phyloP scores from a whole-genome alignment of 78 protist genomes.

The Isochrysis galbana region DNA sequence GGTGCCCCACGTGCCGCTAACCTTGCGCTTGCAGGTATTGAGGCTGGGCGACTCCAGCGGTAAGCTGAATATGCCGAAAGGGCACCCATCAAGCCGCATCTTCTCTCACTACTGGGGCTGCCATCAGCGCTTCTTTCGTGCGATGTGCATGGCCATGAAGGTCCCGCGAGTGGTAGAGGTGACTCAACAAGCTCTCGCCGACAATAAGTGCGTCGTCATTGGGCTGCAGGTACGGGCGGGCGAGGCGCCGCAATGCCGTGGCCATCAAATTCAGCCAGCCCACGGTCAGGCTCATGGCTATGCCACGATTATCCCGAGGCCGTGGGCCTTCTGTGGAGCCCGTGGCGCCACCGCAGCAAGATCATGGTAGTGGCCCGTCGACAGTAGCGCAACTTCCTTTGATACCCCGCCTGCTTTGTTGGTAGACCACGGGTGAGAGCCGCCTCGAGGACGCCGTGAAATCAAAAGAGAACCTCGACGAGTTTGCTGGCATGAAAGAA shows the following conservation, averaged over 20 bases:
- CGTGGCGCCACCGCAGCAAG: no score
- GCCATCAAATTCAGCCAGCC: no score
- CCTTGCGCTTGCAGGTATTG: no score
- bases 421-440: conserved; percentile 21
- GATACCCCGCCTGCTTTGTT: no score
- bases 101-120: not conserved
- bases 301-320: no score
- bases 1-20: no score
- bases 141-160: conserved; percentile 34
- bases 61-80: not conserved
- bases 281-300: no score
- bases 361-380: no score
- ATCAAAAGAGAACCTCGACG: not conserved
- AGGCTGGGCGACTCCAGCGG: not conserved
- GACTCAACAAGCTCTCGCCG: not conserved
- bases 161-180: not conserved
- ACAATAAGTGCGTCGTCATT: conserved; percentile 37
- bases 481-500: not conserved
- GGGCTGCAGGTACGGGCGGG: conserved; percentile 34
- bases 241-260: no score
- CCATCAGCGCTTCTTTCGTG: conserved; percentile 43
- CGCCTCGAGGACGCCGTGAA: not conserved
- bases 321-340: no score
- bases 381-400: no score
- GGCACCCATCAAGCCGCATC: not conserved